Percentiles rank a stretch among this genome's conserved stretches.
Evolutionary conservation across 768 basidiomycete genomes (phyloP).

Genomic region (Collybia sp.): DNA sequence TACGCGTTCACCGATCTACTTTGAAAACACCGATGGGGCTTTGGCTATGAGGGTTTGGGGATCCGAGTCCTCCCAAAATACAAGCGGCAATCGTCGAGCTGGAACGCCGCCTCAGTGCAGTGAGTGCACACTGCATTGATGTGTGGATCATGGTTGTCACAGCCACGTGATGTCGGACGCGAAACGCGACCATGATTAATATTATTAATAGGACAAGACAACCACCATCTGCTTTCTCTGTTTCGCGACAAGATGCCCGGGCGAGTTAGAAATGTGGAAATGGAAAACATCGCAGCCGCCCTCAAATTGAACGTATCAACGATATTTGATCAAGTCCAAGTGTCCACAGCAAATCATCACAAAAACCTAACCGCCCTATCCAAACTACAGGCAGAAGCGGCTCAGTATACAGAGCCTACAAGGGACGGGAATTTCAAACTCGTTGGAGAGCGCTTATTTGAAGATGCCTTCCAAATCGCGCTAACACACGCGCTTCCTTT

Average conservation of each 20-base stretch:
- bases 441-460: slow-evolving; percentile 75
- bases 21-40: too few relatives aligned
- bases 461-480: slow-evolving; percentile 56
- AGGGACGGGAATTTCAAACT: slow-evolving; percentile 47
- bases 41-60: too few relatives aligned
- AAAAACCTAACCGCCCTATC: slow-evolving; percentile 85
- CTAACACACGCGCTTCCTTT: slow-evolving; percentile 57
- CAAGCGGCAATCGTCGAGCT: too few relatives aligned
- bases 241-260: slow-evolving; percentile 9
- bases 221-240: too few relatives aligned
- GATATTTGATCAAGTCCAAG: slow-evolving; percentile 80
- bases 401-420: slow-evolving; percentile 43
- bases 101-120: too few relatives aligned
- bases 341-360: slow-evolving; percentile 72
- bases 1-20: too few relatives aligned
- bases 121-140: too few relatives aligned
- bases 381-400: slow-evolving; percentile 71
- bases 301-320: slow-evolving; percentile 34
- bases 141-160: too few relatives aligned
- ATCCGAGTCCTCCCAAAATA: too few relatives aligned
- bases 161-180: too few relatives aligned
- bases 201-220: too few relatives aligned
- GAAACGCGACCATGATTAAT: too few relatives aligned
- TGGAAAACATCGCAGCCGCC: slow-evolving; percentile 6
- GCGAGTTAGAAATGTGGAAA: slow-evolving; percentile 8